Conservation (phyloP, 371 early-diverging fungal genomes). For the Umbelopsis sp. region DNA sequence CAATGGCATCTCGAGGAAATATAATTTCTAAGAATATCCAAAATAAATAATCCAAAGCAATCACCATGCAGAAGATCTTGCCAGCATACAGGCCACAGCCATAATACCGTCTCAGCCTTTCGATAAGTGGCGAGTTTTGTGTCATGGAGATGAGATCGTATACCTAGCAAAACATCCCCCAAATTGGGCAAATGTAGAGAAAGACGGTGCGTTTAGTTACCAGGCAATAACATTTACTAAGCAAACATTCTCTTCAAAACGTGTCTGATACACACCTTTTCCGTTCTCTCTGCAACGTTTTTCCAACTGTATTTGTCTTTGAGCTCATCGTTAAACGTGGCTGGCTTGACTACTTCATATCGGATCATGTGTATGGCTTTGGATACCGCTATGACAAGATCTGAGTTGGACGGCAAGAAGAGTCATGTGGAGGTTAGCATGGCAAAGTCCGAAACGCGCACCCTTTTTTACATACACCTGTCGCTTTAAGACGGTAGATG, state of each 20-base stretch:
- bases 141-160: slow-evolving; percentile 72
- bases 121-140: slow-evolving; percentile 76
- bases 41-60: slow-evolving; percentile 85
- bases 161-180: slow-evolving; percentile 41
- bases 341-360: slow-evolving; percentile 70
- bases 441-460: no score
- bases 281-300: slow-evolving; percentile 93
- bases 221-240: slow-evolving; percentile 2
- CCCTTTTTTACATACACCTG: no score
- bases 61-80: slow-evolving; percentile 87
- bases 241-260: no score
- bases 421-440: no score
- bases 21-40: slow-evolving; percentile 83
- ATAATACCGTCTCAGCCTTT: slow-evolving; percentile 84
- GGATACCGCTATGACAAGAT: slow-evolving; percentile 74
- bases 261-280: slow-evolving; percentile 52
- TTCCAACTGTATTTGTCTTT: slow-evolving; percentile 96
- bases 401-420: slow-evolving; percentile 32
- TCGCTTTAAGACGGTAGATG: background rate
- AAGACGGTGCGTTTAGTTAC: background rate
- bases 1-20: slow-evolving; percentile 75
- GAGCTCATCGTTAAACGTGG: slow-evolving; percentile 79
- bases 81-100: slow-evolving; percentile 94
- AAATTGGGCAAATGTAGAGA: background rate
- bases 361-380: slow-evolving; percentile 78